Evolutionary conservation across 2,329 filamentous ascomycete species (phyloP), one percentile per base, ranked within the genome.

Genomic region (Penicillium nordicum): DNA sequence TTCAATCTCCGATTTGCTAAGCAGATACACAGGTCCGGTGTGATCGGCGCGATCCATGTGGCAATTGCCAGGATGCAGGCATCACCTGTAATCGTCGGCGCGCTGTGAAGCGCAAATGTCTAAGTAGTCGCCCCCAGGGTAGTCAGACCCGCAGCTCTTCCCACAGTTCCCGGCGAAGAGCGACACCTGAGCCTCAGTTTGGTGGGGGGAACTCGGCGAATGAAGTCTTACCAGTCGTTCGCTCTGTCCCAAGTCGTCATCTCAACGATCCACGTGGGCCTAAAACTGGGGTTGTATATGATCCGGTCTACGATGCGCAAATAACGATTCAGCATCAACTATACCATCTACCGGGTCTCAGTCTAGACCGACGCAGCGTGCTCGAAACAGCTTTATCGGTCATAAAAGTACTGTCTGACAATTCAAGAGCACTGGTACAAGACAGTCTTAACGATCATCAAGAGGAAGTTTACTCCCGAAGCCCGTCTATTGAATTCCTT

Each of bases 1-100:
- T 11, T 11, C 16, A 14, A 11, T 10, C 18, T 9, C 7, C 36
- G 32, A 41, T 30, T 29, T 25, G 12, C 53, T 51, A 2, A 54
- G 16, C 3, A 21, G n/a, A 36, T 37, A 29, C 23, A 6, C 43
- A 66, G 64, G 63, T 66, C 42, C 63, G 63, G 27, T 66, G 64
- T 45, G 63, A 66, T 50, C 55, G 63, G 21, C 51, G 58, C 18
- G 55, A 62, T 18, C 64, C 63, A 16, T 66, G 64, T 47, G 58
- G 63, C 23, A 65, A 66, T 50, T 66, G 64, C 38, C 57, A 55
- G 32, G 64, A 66, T 50, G 60, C 62, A 57, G 57, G 49, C 11
- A 43, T 57, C 0, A 14, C 50, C 7, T 66, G 64, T 42, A 55
- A 47, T 52, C 61, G 57, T 14, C 37, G 23, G 16, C 45, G 63